Evolutionary conservation across 1,284 basidiomycete species (phyloP), one percentile per base, ranked within the genome.

Genomic region (Acaromyces ingoldii): DNA sequence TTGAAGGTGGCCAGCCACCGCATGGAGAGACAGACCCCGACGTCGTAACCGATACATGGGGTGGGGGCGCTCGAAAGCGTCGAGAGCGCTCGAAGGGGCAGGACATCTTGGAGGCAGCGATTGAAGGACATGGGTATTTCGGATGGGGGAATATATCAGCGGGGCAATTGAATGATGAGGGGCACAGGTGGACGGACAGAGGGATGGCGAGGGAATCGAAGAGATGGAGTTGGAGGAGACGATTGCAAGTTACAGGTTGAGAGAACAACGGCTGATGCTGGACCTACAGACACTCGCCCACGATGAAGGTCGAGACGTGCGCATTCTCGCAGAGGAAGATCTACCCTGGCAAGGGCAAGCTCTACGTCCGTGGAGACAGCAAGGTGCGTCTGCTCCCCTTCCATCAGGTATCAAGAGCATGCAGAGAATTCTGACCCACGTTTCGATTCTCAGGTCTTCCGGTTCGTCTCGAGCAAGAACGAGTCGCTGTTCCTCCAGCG

Each of bases 401-500:
- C 33, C 13, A 13, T 34, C 13, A 34, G 11, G 33, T n/a, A 34
- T 13, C 33, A 34, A 34, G 11, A 34, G 19, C 19, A n/a, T 11
- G 13, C 13, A 34, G 13, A 11, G 11, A 11, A 34, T 34, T 34
- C 33, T 34, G 19, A 13, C n/a, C 33, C n/a, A 34, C 33, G 33
- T 34, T 34, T 34, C 13, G 2, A 11, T 26, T n/a, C 28, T 13
- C 43, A 71, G 66, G 68, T 70, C 49, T 74, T 74, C 72, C 71
- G 72, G 58, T 74, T 74, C 65, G 56, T 64, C 57, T 62, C 63
- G 42, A 68, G 65, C 49, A 74, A 74, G 85, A 87, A 84, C 77
- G 84, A 92, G 72, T 97, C 92, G 60, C 87, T 98, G 68, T 98
- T 98, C 87, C 82, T 91, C 60, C 95, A 98, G 80, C 89, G 93